phyloP scores from a whole-genome alignment of 192 early-diverging fungal species.

The Coemansia aciculifera region DNA sequence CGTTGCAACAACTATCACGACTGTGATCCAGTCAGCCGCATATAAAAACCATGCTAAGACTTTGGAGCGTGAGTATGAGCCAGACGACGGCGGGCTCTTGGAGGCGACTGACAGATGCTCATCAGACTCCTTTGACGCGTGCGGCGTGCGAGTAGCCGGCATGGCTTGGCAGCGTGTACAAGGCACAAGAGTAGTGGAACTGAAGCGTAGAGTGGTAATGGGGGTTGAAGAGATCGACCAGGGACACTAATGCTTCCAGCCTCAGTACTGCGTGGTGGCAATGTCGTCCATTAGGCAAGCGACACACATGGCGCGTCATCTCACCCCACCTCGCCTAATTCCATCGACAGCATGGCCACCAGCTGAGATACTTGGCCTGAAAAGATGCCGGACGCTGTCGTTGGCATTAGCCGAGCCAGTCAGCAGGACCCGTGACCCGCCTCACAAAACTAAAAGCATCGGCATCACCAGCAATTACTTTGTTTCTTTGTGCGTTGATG shows the following conservation, averaged over 20 bases:
- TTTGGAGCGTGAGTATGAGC: not conserved
- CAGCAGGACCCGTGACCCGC: not conserved
- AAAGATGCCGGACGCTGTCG: not conserved
- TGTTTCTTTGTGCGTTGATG: not conserved
- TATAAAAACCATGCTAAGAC: constrained; percentile 28
- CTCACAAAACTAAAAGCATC: not conserved
- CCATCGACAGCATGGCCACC: not conserved
- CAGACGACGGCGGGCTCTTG: constrained; percentile 12
- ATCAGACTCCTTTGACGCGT: not conserved
- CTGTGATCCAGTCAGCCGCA: constrained; percentile 37
- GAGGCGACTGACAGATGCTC: constrained; percentile 4
- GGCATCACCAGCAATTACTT: not conserved
- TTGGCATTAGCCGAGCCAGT: not conserved
- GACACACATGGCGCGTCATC: constrained; percentile 3
- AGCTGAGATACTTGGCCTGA: not conserved
- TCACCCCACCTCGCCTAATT: not conserved
- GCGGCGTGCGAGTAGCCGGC: not conserved
- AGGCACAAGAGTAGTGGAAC: not conserved
- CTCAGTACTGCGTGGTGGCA: not conserved
- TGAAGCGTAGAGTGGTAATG: too few species aligned
- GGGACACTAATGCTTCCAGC: not conserved
- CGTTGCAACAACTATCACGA: constrained; percentile 7
- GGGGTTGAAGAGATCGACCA: not conserved
- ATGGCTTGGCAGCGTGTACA: not conserved
- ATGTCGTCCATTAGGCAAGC: too few species aligned